Conservation (phyloP, 2,329 filamentous ascomycete species). For the Purpureocillium lavendulum region DNA sequence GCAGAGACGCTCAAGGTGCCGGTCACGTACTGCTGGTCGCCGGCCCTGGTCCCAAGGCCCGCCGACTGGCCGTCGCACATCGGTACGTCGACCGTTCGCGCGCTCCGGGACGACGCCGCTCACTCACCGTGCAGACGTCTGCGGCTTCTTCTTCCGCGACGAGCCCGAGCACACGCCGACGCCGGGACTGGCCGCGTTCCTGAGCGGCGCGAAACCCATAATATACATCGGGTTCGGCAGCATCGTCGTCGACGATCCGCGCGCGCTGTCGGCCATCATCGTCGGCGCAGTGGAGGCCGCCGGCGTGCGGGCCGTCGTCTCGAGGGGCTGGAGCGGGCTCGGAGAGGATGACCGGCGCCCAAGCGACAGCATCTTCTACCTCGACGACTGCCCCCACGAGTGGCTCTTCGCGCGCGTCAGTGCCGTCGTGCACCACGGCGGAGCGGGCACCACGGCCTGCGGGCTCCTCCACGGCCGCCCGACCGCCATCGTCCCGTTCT, state of each 20-base stretch:
- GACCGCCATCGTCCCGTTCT: constrained; percentile 59
- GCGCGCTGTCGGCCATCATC: constrained; percentile 47
- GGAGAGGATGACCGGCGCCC: constrained; percentile 30
- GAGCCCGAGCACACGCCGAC: constrained; percentile 45
- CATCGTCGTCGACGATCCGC: constrained; percentile 56
- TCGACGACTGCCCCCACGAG: constrained; percentile 23
- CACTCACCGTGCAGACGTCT: no score
- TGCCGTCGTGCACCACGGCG: constrained; percentile 56
- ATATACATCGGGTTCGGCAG: constrained; percentile 61
- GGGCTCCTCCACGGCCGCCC: constrained; percentile 51
- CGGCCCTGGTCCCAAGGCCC: constrained; percentile 57
- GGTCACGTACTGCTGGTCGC: constrained; percentile 65
- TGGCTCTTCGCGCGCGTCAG: constrained; percentile 55
- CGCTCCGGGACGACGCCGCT: no score
- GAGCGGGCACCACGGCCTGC: constrained; percentile 57
- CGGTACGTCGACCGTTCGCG: no score
- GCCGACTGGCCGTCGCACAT: constrained; percentile 53
- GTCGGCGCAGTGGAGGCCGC: constrained; percentile 49
- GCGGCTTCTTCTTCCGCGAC: constrained; percentile 53
- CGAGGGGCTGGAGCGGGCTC: constrained; percentile 56
- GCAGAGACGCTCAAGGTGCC: constrained; percentile 53
- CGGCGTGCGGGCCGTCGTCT: constrained; percentile 52
- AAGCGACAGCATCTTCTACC: background rate
- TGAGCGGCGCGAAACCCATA: constrained; percentile 45
- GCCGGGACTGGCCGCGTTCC: constrained; percentile 43